Percentiles rank a stretch among this genome's conserved stretches.
Conservation (phyloP, 2,329 filamentous ascomycete genomes). For the Epicoccum nigrum region DNA sequence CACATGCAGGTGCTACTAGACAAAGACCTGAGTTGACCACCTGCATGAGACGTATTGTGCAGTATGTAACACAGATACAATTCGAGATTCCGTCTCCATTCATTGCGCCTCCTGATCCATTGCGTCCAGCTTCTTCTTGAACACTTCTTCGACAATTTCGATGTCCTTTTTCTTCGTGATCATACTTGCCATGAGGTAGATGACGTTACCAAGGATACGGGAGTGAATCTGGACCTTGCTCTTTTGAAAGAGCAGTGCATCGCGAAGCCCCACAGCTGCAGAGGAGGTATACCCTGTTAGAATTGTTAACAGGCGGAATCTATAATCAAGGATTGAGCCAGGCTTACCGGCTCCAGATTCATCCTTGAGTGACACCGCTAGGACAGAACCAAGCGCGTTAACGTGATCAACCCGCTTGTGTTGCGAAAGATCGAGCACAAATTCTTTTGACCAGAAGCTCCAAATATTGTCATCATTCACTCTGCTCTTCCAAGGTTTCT, state of each 20-base stretch:
- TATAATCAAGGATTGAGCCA: neutral
- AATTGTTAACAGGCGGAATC: neutral
- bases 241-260: constrained; percentile 52
- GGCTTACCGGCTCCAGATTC: constrained; percentile 52
- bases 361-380: constrained; percentile 68
- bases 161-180: constrained; percentile 29
- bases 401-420: constrained; percentile 64
- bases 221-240: constrained; percentile 59
- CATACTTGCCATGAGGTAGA: constrained; percentile 65
- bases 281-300: constrained; percentile 61
- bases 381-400: constrained; percentile 75
- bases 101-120: neutral
- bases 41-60: neutral
- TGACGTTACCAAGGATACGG: constrained; percentile 65
- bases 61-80: neutral
- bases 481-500: neutral
- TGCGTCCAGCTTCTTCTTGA: constrained; percentile 25
- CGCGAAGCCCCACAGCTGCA: constrained; percentile 60
- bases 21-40: neutral
- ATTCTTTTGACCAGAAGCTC: constrained; percentile 72
- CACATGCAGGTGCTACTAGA: neutral
- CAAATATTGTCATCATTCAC: constrained; percentile 52
- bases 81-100: neutral
- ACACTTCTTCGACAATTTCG: constrained; percentile 25
- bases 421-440: constrained; percentile 66